Conservation (phyloP, 2,329 filamentous ascomycete species). For the Leptographium radiaticola region DNA sequence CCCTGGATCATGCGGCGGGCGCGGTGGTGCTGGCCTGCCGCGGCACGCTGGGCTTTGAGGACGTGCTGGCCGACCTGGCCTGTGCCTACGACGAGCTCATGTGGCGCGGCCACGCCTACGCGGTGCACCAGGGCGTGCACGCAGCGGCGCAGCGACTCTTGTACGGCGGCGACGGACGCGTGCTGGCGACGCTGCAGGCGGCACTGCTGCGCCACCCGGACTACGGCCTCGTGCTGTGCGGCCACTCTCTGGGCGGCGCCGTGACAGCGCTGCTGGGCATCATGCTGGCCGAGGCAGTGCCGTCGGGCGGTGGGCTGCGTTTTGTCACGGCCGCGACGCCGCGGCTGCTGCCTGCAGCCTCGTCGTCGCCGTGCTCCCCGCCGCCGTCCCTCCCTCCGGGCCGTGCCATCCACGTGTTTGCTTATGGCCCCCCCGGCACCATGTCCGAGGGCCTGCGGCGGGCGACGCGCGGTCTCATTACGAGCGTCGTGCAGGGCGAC, state of each 20-base stretch:
- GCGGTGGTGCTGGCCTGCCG: constrained; percentile 61
- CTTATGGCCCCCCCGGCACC: constrained; percentile 62
- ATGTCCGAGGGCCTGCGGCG: constrained; percentile 57
- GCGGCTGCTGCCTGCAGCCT: not conserved
- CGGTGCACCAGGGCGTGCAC: constrained; percentile 64
- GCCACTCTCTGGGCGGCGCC: constrained; percentile 56
- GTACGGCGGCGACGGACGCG: constrained; percentile 52
- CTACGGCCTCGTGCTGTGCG: constrained; percentile 57
- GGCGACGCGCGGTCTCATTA: constrained; percentile 61
- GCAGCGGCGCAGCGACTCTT: constrained; percentile 56
- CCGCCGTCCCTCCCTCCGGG: constrained; percentile 43
- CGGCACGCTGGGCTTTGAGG: constrained; percentile 60
- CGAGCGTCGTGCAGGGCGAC: constrained; percentile 58
- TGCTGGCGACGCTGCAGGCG: constrained; percentile 52
- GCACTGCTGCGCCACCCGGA: constrained; percentile 53
- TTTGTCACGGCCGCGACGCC: constrained; percentile 48
- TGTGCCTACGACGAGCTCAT: constrained; percentile 56
- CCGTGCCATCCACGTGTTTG: constrained; percentile 65
- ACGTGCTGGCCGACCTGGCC: constrained; percentile 60
- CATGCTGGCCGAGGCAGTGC: constrained; percentile 50
- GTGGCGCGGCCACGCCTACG: constrained; percentile 52
- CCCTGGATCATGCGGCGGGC: constrained; percentile 57
- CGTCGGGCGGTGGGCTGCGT: constrained; percentile 16
- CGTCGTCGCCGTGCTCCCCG: not conserved
- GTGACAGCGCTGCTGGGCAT: constrained; percentile 59